Percentiles rank a stretch among this genome's conserved stretches.
Conservation (phyloP, 352 stramenopile genomes). For the Phytophthora citrophthora region DNA sequence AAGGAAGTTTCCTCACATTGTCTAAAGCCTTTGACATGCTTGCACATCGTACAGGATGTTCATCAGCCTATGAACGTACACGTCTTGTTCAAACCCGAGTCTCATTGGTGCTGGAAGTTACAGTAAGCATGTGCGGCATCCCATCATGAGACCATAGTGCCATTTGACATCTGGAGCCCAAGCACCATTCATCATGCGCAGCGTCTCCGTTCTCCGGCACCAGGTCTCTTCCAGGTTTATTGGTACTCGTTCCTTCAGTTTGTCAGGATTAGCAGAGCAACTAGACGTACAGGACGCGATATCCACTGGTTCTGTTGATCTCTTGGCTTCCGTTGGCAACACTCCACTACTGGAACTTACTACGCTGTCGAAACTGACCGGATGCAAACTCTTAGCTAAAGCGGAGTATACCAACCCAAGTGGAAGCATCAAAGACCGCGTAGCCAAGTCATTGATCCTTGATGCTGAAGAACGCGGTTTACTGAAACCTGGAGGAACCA, state of each 20-base stretch:
- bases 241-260: conserved; percentile 6
- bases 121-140: conserved; percentile 22
- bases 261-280: conserved; percentile 3
- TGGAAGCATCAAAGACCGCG: conserved; percentile 95
- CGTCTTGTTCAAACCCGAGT: conserved; percentile 4
- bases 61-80: conserved; percentile 21
- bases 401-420: conserved; percentile 92
- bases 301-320: conserved; percentile 40
- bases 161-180: conserved; percentile 7
- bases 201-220: conserved; percentile 13
- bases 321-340: conserved; percentile 75
- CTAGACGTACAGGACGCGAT: no score
- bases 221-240: background rate
- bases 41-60: conserved; percentile 5
- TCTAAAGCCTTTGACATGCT: background rate
- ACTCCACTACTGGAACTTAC: conserved; percentile 79
- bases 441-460: conserved; percentile 93
- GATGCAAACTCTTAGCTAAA: conserved; percentile 82
- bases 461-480: conserved; percentile 89
- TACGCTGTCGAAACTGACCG: conserved; percentile 68
- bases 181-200: conserved; percentile 23
- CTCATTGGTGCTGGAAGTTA: conserved; percentile 27
- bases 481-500: conserved; percentile 69
- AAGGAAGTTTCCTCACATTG: background rate
- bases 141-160: conserved; percentile 26